A percentile compares a stretch with the other conserved stretches of the same genome.
These are phyloP conservation scores for Metschnikowia chrysomelidarum DNA, from an alignment of 805 yeast genomes.

Conservation along the genomic window DNA sequence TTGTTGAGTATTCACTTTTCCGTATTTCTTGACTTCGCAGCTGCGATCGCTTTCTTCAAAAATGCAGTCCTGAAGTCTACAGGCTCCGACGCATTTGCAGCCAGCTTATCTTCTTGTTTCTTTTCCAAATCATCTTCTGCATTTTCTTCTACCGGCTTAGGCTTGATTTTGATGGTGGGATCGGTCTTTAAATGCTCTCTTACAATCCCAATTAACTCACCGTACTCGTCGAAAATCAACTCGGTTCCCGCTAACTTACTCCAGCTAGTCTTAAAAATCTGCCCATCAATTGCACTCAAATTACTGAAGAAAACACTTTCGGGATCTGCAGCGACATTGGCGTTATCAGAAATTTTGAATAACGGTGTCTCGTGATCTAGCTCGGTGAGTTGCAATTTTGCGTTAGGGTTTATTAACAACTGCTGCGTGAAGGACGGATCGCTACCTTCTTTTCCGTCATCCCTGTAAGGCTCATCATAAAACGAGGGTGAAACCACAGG, in stretches of 20 bases:
- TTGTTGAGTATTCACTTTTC: not conserved
- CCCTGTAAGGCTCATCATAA: slow-evolving; percentile 15
- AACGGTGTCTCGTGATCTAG: slow-evolving; percentile 33
- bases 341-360: slow-evolving; percentile 36
- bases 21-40: slow-evolving; percentile 8
- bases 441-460: slow-evolving; percentile 4
- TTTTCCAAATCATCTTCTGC: slow-evolving; percentile 20
- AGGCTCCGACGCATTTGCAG: slow-evolving; percentile 15
- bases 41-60: slow-evolving; percentile 22
- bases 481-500: slow-evolving; percentile 21
- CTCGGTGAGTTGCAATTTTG: slow-evolving; percentile 39
- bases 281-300: slow-evolving; percentile 38
- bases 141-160: slow-evolving; percentile 10
- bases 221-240: slow-evolving; percentile 42
- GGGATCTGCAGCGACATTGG: slow-evolving; percentile 19
- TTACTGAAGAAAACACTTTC: slow-evolving; percentile 23
- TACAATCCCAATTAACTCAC: slow-evolving; percentile 39
- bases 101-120: slow-evolving; percentile 20
- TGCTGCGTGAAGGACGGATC: slow-evolving; percentile 18
- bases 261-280: slow-evolving; percentile 76
- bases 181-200: slow-evolving; percentile 37
- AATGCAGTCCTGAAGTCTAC: slow-evolving; percentile 21
- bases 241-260: slow-evolving; percentile 75
- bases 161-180: slow-evolving; percentile 24
- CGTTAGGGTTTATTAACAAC: slow-evolving; percentile 38